A percentile compares a stretch with the other conserved stretches of the same genome.
Evolutionary conservation across 2,329 filamentous ascomycete genomes (phyloP).

Genomic region (Calonectria pseudoreteaudii): DNA sequence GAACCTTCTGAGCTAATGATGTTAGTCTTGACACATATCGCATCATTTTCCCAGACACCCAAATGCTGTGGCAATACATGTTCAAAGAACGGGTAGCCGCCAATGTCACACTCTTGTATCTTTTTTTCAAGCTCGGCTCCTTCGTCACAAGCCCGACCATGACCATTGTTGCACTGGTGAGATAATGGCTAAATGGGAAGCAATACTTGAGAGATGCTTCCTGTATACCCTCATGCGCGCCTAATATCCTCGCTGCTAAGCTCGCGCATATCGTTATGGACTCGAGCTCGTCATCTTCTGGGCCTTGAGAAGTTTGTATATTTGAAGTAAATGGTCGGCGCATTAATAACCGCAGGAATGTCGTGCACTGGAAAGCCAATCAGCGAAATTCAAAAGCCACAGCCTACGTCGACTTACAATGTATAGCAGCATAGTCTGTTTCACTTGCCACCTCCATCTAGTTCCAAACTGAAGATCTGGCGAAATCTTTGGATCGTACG

Average conservation of each 20-base stretch:
- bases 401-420: slow-evolving; percentile 12
- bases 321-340: slow-evolving; percentile 20
- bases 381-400: background rate
- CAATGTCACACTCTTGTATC: slow-evolving; percentile 20
- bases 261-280: slow-evolving; percentile 25
- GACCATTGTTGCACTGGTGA: slow-evolving; percentile 33
- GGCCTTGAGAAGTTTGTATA: background rate
- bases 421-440: slow-evolving; percentile 24
- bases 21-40: slow-evolving; percentile 29
- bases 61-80: slow-evolving; percentile 30
- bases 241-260: slow-evolving; percentile 28
- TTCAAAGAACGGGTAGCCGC: slow-evolving; percentile 27
- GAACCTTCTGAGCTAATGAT: slow-evolving; percentile 12
- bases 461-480: slow-evolving; percentile 25
- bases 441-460: slow-evolving; percentile 26
- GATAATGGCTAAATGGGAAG: slow-evolving; percentile 33
- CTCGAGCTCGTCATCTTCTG: slow-evolving; percentile 30
- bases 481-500: slow-evolving; percentile 8
- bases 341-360: slow-evolving; percentile 33
- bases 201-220: slow-evolving; percentile 30
- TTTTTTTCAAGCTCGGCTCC: slow-evolving; percentile 22
- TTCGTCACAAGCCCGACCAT: slow-evolving; percentile 32
- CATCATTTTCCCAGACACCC: slow-evolving; percentile 36
- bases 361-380: slow-evolving; percentile 18
- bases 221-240: slow-evolving; percentile 25